Conservation (phyloP, 2,329 filamentous ascomycete genomes). For the Cladosporium phlei region DNA sequence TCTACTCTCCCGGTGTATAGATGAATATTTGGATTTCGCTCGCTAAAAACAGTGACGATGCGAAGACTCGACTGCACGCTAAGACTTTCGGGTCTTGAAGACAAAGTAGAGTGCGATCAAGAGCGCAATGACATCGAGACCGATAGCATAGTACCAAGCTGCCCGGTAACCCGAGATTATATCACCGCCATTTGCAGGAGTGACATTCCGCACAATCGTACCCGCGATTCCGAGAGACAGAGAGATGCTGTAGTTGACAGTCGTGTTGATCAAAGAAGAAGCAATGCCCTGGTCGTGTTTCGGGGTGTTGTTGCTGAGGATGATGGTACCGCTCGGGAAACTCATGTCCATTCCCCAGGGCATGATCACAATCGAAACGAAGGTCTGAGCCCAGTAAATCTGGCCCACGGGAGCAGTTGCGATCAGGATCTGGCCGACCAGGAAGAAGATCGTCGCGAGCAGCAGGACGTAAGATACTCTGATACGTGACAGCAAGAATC, state of each 20-base stretch:
- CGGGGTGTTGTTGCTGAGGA: conserved; percentile 51
- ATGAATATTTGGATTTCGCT: too few species aligned
- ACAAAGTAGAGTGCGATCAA: conserved; percentile 5
- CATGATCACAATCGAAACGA: conserved; percentile 51
- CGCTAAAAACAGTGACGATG: too few species aligned
- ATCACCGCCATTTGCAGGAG: conserved; percentile 36
- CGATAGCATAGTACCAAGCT: conserved; percentile 39
- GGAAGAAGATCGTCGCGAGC: conserved; percentile 37
- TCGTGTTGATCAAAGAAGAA: conserved; percentile 56
- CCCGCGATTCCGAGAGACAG: conserved; percentile 62
- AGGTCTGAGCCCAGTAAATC: conserved; percentile 61
- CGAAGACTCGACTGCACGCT: too few species aligned
- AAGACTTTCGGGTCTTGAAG: too few species aligned
- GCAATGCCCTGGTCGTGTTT: conserved; percentile 49
- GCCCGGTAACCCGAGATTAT: conserved; percentile 37
- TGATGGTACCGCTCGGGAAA: conserved; percentile 58
- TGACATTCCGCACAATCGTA: conserved; percentile 52
- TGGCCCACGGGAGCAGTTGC: conserved; percentile 49
- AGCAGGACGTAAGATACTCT: conserved; percentile 35
- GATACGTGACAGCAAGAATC: conserved; percentile 34
- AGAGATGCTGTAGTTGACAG: conserved; percentile 65
- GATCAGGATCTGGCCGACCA: conserved; percentile 37
- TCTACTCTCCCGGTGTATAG: too few species aligned
- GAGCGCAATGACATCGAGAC: conserved; percentile 16
- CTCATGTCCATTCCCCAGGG: conserved; percentile 60